A percentile compares a stretch with the other conserved stretches of the same genome.
These are phyloP conservation scores for Botrytis paeoniae DNA, from an alignment of 2,329 filamentous ascomycete genomes.

Conservation along the genomic window DNA sequence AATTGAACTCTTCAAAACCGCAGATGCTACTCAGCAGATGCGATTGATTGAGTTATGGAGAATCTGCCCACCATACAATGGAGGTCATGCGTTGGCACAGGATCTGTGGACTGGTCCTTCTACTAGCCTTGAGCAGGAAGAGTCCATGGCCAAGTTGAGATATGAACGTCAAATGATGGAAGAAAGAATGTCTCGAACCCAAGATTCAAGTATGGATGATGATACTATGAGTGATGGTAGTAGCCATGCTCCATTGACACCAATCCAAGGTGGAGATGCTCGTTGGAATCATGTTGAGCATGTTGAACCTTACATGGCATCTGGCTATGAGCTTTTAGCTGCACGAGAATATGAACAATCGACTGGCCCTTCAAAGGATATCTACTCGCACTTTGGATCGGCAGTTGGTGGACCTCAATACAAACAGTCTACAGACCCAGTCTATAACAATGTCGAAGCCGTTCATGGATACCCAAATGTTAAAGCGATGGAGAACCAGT, in stretches of 20 bases:
- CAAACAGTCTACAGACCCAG: slow-evolving; percentile 62
- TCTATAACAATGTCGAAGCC: slow-evolving; percentile 48
- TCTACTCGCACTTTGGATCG: slow-evolving; percentile 46
- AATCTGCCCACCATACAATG: slow-evolving; percentile 49
- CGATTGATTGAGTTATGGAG: slow-evolving; percentile 24
- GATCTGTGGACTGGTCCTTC: slow-evolving; percentile 57
- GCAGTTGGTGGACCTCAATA: slow-evolving; percentile 45
- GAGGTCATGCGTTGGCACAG: slow-evolving; percentile 53
- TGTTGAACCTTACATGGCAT: slow-evolving; percentile 71
- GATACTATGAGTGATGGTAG: slow-evolving; percentile 39
- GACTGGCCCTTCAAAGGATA: slow-evolving; percentile 41
- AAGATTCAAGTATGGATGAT: slow-evolving; percentile 45
- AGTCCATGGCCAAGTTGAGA: slow-evolving; percentile 54
- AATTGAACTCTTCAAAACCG: slow-evolving; percentile 73
- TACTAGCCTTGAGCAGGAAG: slow-evolving; percentile 53
- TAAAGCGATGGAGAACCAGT: slow-evolving; percentile 37
- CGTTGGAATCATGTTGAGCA: slow-evolving; percentile 44
- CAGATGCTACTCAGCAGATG: slow-evolving; percentile 64
- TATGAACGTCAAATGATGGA: slow-evolving; percentile 52
- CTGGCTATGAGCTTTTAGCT: slow-evolving; percentile 72
- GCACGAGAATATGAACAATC: slow-evolving; percentile 60
- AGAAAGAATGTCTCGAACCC: slow-evolving; percentile 41
- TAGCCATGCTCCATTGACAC: slow-evolving; percentile 42
- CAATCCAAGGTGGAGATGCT: slow-evolving; percentile 51
- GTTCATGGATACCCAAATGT: slow-evolving; percentile 32